Evolutionary conservation across 371 early-diverging fungal genomes (phyloP).

Genomic region (Mucor mucedo): DNA sequence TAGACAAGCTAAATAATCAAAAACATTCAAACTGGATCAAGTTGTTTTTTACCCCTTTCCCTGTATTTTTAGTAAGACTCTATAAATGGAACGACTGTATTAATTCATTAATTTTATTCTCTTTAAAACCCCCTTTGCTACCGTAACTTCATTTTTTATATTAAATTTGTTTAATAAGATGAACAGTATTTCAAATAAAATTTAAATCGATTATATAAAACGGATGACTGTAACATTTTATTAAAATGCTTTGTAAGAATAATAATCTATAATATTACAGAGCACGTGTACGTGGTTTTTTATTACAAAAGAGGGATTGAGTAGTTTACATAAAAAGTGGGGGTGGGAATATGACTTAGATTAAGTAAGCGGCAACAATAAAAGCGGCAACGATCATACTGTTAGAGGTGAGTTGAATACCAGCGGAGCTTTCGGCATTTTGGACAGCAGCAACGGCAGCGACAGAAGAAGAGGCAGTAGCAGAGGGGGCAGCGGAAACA

Average conservation of each 20-base stretch:
- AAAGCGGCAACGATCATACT: constrained; percentile 19
- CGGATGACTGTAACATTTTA: neutral
- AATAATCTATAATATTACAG: neutral
- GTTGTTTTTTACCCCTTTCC: too few species aligned
- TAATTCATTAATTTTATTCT: too few species aligned
- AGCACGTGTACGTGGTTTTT: neutral
- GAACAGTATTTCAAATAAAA: too few species aligned
- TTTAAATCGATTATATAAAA: too few species aligned
- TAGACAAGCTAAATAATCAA: too few species aligned
- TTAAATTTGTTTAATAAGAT: too few species aligned
- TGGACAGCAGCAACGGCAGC: constrained; percentile 16
- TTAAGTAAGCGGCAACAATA: constrained; percentile 24
- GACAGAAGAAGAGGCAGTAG: constrained; percentile 18
- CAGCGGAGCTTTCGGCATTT: constrained; percentile 15
- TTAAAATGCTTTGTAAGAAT: neutral
- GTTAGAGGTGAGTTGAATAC: constrained; percentile 26
- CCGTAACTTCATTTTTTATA: too few species aligned
- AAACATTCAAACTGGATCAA: too few species aligned
- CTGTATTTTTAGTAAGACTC: too few species aligned
- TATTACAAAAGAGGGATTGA: neutral
- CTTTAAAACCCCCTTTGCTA: too few species aligned
- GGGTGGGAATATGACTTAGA: constrained; percentile 14
- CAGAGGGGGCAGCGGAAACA: constrained; percentile 12
- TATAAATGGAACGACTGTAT: too few species aligned
- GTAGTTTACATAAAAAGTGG: neutral